Percentiles rank a stretch among this genome's conserved stretches.
phyloP scores from a whole-genome alignment of 305 asterid genomes.

The Fraxinus greggii region DNA sequence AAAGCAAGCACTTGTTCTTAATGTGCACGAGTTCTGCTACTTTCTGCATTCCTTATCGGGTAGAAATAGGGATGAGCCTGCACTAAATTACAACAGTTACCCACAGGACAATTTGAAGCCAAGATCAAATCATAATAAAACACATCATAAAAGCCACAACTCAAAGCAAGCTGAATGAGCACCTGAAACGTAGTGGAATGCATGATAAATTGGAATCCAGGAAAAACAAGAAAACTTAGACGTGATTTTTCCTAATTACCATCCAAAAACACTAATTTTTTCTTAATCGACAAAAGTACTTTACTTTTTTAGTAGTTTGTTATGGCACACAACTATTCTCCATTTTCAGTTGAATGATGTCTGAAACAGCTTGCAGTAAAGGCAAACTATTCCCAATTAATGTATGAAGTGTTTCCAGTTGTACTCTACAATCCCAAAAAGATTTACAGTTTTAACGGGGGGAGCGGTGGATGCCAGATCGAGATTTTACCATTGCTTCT shows the following conservation, averaged over 20 bases:
- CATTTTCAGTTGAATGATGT: neutral
- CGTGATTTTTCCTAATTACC: neutral
- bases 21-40: conserved; percentile 73
- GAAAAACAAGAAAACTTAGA: neutral
- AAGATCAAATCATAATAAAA: neutral
- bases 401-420: neutral
- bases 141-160: neutral
- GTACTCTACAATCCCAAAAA: neutral
- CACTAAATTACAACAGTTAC: conserved; percentile 23
- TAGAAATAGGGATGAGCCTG: conserved; percentile 95
- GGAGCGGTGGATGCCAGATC: neutral
- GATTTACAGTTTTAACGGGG: neutral
- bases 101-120: neutral
- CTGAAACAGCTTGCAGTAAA: neutral
- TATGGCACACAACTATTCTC: neutral
- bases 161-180: neutral
- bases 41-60: conserved; percentile 77
- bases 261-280: neutral
- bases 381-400: neutral
- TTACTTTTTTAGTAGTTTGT: neutral
- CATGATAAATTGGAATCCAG: neutral
- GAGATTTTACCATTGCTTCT: conserved; percentile 83
- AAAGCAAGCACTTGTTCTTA: conserved; percentile 28
- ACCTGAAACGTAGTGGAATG: neutral
- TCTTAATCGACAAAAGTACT: neutral